phyloP scores from a whole-genome alignment of 2,329 filamentous ascomycete genomes.

The Fusarium subtropicale region DNA sequence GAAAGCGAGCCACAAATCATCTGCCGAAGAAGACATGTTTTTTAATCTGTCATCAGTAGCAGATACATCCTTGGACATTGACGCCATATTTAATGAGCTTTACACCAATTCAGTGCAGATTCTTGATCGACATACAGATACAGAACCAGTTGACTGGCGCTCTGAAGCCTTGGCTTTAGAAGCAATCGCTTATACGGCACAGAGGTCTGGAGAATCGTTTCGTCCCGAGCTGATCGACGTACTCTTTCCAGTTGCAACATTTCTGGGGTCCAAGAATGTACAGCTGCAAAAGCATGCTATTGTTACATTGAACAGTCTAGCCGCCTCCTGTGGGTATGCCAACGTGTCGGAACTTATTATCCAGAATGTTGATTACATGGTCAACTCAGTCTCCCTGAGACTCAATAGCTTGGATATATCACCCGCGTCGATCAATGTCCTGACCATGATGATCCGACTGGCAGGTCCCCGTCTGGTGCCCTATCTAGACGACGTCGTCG shows the following conservation, averaged over 20 bases:
- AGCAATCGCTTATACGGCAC: constrained; percentile 79
- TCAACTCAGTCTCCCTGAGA: constrained; percentile 89
- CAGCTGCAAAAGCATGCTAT: constrained; percentile 84
- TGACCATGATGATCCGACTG: constrained; percentile 93
- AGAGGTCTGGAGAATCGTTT: constrained; percentile 74
- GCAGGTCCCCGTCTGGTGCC: constrained; percentile 85
- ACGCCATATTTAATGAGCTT: constrained; percentile 69
- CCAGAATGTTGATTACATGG: constrained; percentile 94
- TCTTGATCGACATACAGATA: constrained; percentile 66
- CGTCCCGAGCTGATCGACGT: constrained; percentile 89
- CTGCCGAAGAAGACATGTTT: constrained; percentile 72
- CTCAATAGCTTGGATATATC: constrained; percentile 94
- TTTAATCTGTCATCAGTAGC: constrained; percentile 64
- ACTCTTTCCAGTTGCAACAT: constrained; percentile 90
- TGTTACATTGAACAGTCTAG: constrained; percentile 83
- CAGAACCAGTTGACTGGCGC: constrained; percentile 71
- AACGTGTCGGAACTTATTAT: constrained; percentile 84
- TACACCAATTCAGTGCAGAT: constrained; percentile 75
- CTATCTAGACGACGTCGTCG: constrained; percentile 90
- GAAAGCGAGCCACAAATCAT: constrained; percentile 64
- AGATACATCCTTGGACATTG: constrained; percentile 55
- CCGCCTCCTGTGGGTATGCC: constrained; percentile 77
- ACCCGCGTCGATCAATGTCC: constrained; percentile 87
- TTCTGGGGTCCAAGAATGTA: constrained; percentile 77
- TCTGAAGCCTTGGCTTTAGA: constrained; percentile 84